Base-by-base conservation (phyloP, 2,329 filamentous ascomycete genomes). In the Botrytis sinoallii region DNA sequence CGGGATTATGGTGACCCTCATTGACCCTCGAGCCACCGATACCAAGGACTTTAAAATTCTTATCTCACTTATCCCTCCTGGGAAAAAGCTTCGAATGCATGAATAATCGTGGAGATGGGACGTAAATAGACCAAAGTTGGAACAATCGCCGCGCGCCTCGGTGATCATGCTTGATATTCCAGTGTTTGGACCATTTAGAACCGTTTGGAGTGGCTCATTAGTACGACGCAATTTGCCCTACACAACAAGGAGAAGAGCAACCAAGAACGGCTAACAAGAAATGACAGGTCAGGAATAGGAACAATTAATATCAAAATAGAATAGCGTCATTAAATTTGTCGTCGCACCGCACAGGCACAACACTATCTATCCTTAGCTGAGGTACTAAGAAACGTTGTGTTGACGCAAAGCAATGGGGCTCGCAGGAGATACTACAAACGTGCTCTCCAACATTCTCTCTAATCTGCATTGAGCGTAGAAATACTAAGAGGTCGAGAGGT, bases 91-190 rank as follows among this genome's bases (percentile, higher is more conserved):
- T 59, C 38, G 44, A 60, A 8, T 72, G 70, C 70, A 72, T 72
- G 52, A 72, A 67, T 46, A 40, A 67, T 72, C 35, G 29, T 18
- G 29, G 48, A 72, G 32, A 72, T 72, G 38, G 61, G 70, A 72
- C 38, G 71, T 40, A 68, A 69, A 60, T 60, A 67, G 71, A 59
- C 32, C 52, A 71, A 57, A 44, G 40, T 73, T 70, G 66, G 59
- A 73, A 73, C 59, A 71, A 42, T 59, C 72, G 46, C 71, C 71
- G 71, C 71, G 71, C 71, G 71, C 71, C 71, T 73, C 63, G 69
- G 32, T 66, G 60, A n/a, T 66, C 38, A 52, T 59, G 63, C 52
- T 55, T 68, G 44, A 35, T 32, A 20, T 55, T 60, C 55, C 32
- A 14, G 65, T 69, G 70, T 60, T 68, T 72, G 63, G 63, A 72